phyloP scores from a whole-genome alignment of 1,139 yeast genomes.

The Magnusiomyces clavatus region DNA sequence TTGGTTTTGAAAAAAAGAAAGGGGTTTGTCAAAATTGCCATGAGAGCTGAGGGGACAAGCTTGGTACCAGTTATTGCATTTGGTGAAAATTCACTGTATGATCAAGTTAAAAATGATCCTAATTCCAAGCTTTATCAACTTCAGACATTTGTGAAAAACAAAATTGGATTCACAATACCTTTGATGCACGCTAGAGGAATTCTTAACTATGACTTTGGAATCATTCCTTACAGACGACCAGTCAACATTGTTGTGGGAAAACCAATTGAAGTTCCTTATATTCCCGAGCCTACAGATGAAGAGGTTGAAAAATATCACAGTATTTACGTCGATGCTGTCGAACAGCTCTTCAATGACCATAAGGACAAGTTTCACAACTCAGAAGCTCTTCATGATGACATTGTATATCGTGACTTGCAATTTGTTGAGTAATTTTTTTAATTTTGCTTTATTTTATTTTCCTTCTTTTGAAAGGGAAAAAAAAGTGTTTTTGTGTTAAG shows the following conservation, averaged over 20 bases:
- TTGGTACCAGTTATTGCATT: conserved; percentile 87
- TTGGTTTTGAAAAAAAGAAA: conserved; percentile 70
- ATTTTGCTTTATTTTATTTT: neutral
- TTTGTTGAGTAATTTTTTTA: conserved; percentile 1
- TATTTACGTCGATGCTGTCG: conserved; percentile 60
- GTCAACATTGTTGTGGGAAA: conserved; percentile 67
- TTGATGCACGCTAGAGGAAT: conserved; percentile 89
- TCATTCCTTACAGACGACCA: conserved; percentile 77
- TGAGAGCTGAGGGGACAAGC: conserved; percentile 67
- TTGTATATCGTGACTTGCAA: conserved; percentile 3
- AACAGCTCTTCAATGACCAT: conserved; percentile 60
- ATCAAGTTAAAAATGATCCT: conserved; percentile 49
- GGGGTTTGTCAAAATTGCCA: conserved; percentile 84
- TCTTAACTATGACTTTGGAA: conserved; percentile 86
- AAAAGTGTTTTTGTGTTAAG: too few relatives aligned
- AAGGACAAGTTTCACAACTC: conserved; percentile 37
- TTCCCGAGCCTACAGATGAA: conserved; percentile 38
- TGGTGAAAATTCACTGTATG: conserved; percentile 82
- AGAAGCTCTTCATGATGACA: neutral
- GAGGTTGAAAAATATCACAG: conserved; percentile 66
- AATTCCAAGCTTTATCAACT: conserved; percentile 46
- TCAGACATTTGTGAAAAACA: conserved; percentile 65
- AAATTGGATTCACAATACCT: conserved; percentile 79
- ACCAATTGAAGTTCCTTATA: conserved; percentile 64
- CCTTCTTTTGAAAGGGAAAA: too few relatives aligned